Evolutionary conservation across 495 filamentous ascomycete genomes (phyloP).

Genomic region (Lasiosphaeris hirsuta): DNA sequence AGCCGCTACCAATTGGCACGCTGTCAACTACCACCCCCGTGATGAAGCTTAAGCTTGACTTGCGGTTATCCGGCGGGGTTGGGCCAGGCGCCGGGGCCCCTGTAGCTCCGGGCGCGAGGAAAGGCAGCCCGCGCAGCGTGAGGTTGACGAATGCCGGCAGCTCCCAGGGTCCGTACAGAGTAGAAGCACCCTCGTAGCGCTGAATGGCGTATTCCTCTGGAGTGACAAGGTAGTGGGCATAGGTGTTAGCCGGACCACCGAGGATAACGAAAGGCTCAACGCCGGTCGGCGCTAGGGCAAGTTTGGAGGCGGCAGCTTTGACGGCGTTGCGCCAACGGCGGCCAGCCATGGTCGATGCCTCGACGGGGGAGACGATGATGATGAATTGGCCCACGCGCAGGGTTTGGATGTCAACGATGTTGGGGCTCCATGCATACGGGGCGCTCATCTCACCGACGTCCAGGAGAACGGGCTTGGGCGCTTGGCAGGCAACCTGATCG

Average conservation of each 20-base stretch:
- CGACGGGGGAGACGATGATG: conserved; percentile 80
- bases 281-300: conserved; percentile 21
- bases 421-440: conserved; percentile 87
- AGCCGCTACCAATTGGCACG: conserved; percentile 61
- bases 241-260: conserved; percentile 88
- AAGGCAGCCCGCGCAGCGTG: conserved; percentile 65
- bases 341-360: conserved; percentile 93
- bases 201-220: conserved; percentile 87
- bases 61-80: conserved; percentile 73
- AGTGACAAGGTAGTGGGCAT: conserved; percentile 88
- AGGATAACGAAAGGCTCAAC: conserved; percentile 58
- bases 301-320: conserved; percentile 42
- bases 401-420: conserved; percentile 88
- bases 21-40: conserved; percentile 73
- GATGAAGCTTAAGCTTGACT: conserved; percentile 73
- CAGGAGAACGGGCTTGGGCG: conserved; percentile 81
- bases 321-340: conserved; percentile 83
- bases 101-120: conserved; percentile 55
- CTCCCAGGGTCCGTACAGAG: conserved; percentile 83
- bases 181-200: conserved; percentile 92
- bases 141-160: conserved; percentile 85
- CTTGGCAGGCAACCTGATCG: conserved; percentile 73
- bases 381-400: conserved; percentile 88
- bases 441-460: conserved; percentile 74
- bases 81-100: conserved; percentile 56